Conservation (phyloP, 805 yeast genomes). For the Suhomyces vadensis region DNA sequence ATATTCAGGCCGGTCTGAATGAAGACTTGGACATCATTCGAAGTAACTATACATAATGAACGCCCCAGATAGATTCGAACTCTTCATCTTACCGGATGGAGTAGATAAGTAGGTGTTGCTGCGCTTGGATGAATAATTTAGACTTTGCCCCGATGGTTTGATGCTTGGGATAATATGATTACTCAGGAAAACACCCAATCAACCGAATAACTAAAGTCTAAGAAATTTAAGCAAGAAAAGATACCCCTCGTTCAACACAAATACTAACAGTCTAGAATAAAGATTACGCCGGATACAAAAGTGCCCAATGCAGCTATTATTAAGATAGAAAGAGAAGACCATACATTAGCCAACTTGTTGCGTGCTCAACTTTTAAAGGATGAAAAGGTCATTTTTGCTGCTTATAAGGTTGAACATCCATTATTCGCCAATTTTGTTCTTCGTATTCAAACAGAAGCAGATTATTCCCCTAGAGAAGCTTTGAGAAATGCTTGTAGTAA, state of each 20-base stretch:
- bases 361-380: slow-evolving; percentile 86
- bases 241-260: too few species aligned
- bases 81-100: slow-evolving; percentile 96
- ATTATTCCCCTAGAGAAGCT: slow-evolving; percentile 88
- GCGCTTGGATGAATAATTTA: too few species aligned
- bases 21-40: not conserved
- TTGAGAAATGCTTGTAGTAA: slow-evolving; percentile 85
- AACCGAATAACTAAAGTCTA: too few species aligned
- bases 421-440: slow-evolving; percentile 91
- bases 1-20: not conserved
- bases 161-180: too few species aligned
- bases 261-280: slow-evolving; percentile 48
- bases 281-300: slow-evolving; percentile 88
- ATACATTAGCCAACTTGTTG: slow-evolving; percentile 88
- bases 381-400: slow-evolving; percentile 90
- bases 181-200: too few species aligned
- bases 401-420: slow-evolving; percentile 98
- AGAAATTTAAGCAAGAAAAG: too few species aligned
- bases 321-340: slow-evolving; percentile 96
- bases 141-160: too few species aligned
- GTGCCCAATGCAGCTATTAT: slow-evolving; percentile 93
- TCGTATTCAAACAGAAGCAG: slow-evolving; percentile 95
- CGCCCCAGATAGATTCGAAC: slow-evolving; percentile 98
- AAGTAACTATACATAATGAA: slow-evolving; percentile 56
- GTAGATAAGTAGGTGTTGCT: slow-evolving; percentile 80